Evolutionary conservation across 83 land plant species (phyloP), one percentile per base, ranked within the genome.

Genomic region (Picea engelmannii): DNA sequence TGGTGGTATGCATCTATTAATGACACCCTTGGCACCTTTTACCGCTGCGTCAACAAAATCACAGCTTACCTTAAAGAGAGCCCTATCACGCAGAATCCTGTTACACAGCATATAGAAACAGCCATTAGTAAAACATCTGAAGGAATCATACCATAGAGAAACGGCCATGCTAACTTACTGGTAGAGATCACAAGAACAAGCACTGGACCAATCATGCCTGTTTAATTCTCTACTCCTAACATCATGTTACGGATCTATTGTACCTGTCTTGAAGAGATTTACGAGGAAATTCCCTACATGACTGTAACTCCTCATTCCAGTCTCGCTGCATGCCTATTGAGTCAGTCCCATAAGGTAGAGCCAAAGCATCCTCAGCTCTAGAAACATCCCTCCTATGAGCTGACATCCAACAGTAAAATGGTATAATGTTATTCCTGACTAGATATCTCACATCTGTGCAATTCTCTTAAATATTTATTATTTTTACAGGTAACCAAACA

Each of bases 301-400:
- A 96, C 81, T 98, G 99, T 80, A 96, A 86, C 78, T 98, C 99
- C 83, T 98, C 99, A 86, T 98, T 98, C 99, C 99, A 98, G 75
- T 98, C 99, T 78, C 99, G 88, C 83, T 96, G 99, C 98, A 98
- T 94, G 60, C 99, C 99, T 82, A 96, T 87, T 24, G 92, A 84
- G 92, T 98, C 99, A 35, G 94, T 91, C 24, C 99, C 99, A 91
- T 85, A 98, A 8, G 99, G 87, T 74, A 94, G 88, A 78, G 89
- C 87, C 76, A 98, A 60, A 21, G 96, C 87, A 83, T 94, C 93
- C 64, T 98, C 99, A 62, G 97, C 97, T 79, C 99, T 88, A 0
- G 93, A 92, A 79, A 94, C 95, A 92, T 98, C 99, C 78, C 97
- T 90, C 78, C 88, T 89, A 80, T 98, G 99, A 80, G 90, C 99